These are phyloP conservation scores for Lasiosphaeria ovina DNA, from an alignment of 495 filamentous ascomycete species.

Conservation along the genomic window DNA sequence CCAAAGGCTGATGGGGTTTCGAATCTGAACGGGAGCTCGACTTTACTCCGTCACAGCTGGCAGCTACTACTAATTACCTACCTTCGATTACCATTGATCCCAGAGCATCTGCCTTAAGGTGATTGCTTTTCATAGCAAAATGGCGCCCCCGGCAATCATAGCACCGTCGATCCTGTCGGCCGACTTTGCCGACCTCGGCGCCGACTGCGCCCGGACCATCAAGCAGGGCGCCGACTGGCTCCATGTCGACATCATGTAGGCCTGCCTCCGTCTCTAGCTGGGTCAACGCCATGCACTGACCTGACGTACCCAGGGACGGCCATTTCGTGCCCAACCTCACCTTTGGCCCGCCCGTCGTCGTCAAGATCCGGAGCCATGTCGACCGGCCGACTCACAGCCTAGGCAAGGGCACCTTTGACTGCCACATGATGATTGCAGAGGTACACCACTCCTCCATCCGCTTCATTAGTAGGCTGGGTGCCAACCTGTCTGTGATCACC, in stretches of 20 bases:
- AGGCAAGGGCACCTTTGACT: conserved; percentile 91
- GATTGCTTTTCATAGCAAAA: conserved; percentile 32
- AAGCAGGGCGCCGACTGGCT: conserved; percentile 83
- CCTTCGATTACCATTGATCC: background rate
- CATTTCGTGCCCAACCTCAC: conserved; percentile 99
- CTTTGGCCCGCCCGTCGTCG: conserved; percentile 89
- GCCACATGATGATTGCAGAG: conserved; percentile 99
- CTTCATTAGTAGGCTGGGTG: no score
- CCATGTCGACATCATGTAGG: conserved; percentile 82
- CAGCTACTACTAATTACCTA: background rate
- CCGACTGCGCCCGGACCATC: conserved; percentile 81
- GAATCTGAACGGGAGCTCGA: background rate
- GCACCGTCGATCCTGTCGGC: conserved; percentile 96
- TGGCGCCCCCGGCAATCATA: conserved; percentile 90
- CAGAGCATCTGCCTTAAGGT: background rate
- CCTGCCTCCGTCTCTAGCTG: background rate
- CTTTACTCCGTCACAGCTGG: background rate
- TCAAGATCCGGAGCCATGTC: conserved; percentile 84
- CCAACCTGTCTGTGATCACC: no score
- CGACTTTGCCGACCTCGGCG: conserved; percentile 84
- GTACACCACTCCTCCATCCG: conserved; percentile 46
- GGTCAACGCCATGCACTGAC: background rate
- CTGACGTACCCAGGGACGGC: conserved; percentile 57
- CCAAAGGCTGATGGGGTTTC: background rate
- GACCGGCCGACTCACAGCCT: conserved; percentile 49